A percentile compares a stretch with the other conserved stretches of the same genome.
Evolutionary conservation across 352 stramenopile species (phyloP).

Genomic region (Globisporangium nodosum): DNA sequence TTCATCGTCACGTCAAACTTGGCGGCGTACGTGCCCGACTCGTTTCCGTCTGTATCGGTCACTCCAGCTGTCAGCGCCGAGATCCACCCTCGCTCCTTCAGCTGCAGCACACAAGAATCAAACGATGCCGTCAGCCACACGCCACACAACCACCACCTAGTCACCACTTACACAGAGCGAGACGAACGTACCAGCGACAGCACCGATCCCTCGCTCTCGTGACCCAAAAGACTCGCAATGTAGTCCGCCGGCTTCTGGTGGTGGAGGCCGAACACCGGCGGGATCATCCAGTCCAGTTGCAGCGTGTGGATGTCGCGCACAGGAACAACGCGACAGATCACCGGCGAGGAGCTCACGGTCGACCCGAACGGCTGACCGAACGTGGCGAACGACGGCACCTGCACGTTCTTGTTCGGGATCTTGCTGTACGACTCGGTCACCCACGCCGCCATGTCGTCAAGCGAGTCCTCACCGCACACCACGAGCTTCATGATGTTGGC

Average conservation of each 20-base stretch:
- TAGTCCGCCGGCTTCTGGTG: constrained; percentile 78
- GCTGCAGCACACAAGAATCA: constrained; percentile 21
- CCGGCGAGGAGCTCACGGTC: constrained; percentile 23
- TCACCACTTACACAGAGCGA: not conserved
- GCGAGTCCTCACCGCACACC: constrained; percentile 62
- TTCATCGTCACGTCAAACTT: constrained; percentile 77
- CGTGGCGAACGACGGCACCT: constrained; percentile 31
- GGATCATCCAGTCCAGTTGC: constrained; percentile 75
- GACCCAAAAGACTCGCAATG: constrained; percentile 68
- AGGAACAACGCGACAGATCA: constrained; percentile 65
- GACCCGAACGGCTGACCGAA: constrained; percentile 49
- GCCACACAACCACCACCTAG: not conserved
- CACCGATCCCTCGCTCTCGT: constrained; percentile 81
- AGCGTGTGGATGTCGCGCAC: constrained; percentile 77
- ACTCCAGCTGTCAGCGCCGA: constrained; percentile 67
- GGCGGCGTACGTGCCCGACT: constrained; percentile 55
- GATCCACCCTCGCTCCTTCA: constrained; percentile 76
- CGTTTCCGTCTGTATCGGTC: constrained; percentile 67
- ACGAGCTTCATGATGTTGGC: constrained; percentile 85
- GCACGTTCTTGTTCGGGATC: constrained; percentile 55
- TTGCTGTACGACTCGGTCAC: constrained; percentile 52
- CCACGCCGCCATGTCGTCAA: constrained; percentile 68
- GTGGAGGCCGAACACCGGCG: constrained; percentile 58
- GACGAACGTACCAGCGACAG: constrained; percentile 51
- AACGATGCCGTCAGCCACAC: not conserved